Evolutionary conservation across 768 basidiomycete genomes (phyloP).

Genomic region (Leucogyrophana mollusca): DNA sequence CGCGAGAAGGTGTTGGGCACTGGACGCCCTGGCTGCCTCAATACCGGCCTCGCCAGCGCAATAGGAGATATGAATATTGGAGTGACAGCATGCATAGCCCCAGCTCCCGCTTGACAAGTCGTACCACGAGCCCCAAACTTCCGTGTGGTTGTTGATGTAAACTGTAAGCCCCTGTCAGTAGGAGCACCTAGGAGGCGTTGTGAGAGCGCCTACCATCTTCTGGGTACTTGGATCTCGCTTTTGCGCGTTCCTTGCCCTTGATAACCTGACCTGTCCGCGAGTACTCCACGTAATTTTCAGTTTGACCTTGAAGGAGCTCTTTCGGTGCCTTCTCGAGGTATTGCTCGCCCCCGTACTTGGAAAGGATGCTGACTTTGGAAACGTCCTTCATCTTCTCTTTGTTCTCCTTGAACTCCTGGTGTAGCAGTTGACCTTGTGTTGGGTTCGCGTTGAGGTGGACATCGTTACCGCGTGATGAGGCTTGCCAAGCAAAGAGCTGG

Average conservation of each 20-base stretch:
- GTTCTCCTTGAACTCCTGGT: constrained; percentile 88
- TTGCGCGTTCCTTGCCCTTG: constrained; percentile 87
- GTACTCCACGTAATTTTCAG: constrained; percentile 97
- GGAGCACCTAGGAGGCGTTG: constrained; percentile 1
- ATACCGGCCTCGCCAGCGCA: constrained; percentile 88
- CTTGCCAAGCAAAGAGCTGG: constrained; percentile 97
- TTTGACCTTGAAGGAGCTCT: constrained; percentile 93
- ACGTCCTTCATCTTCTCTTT: constrained; percentile 90
- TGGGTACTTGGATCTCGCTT: constrained; percentile 88
- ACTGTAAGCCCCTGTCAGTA: constrained; percentile 44
- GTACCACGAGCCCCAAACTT: constrained; percentile 99
- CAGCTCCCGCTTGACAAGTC: constrained; percentile 65
- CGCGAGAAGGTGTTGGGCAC: constrained; percentile 63
- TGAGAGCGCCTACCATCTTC: constrained; percentile 77
- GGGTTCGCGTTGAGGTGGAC: constrained; percentile 96
- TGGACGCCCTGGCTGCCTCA: constrained; percentile 73
- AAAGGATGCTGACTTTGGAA: constrained; percentile 85
- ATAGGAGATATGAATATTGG: constrained; percentile 80
- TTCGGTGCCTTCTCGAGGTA: constrained; percentile 88
- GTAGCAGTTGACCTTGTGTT: constrained; percentile 90
- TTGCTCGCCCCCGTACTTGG: constrained; percentile 91
- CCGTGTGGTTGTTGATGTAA: constrained; percentile 87
- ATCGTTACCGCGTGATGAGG: constrained; percentile 88
- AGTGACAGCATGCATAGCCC: constrained; percentile 97
- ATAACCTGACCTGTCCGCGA: constrained; percentile 88